Conservation (phyloP, 108 stramenopile genomes). For the Conticribra weissflogii region DNA sequence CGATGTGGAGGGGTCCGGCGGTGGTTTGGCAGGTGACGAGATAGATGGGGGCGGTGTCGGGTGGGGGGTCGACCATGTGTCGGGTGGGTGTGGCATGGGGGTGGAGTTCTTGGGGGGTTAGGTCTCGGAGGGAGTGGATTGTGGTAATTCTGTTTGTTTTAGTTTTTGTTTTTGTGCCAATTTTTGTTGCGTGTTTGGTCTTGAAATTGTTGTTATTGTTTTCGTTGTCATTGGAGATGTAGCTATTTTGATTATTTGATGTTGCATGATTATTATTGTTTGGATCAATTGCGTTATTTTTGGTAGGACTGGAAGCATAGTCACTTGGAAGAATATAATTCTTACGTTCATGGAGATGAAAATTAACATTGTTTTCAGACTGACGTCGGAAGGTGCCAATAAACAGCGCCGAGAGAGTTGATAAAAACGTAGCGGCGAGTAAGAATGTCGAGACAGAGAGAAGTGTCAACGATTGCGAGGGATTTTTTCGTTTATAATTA, state of each 20-base stretch:
- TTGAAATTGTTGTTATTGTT: neutral
- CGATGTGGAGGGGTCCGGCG: constrained; percentile 48
- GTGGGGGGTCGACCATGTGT: constrained; percentile 40
- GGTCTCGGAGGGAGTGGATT: constrained; percentile 33
- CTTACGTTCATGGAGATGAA: neutral
- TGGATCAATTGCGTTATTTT: neutral
- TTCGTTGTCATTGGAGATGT: neutral
- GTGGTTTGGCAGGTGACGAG: constrained; percentile 47
- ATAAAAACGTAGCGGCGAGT: neutral
- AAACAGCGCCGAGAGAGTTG: constrained; percentile 10
- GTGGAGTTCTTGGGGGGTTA: constrained; percentile 26
- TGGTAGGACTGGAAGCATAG: neutral
- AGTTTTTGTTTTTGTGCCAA: too few species aligned
- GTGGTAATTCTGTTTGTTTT: too few species aligned
- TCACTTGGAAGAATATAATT: neutral
- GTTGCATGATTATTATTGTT: too few species aligned
- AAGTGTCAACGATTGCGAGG: too few species aligned
- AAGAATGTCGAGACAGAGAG: constrained; percentile 13
- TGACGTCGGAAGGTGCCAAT: constrained; percentile 1
- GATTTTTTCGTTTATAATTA: too few species aligned
- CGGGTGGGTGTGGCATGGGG: constrained; percentile 29
- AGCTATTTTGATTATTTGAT: neutral
- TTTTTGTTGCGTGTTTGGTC: too few species aligned
- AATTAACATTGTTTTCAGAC: neutral
- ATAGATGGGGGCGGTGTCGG: constrained; percentile 21